A percentile compares a stretch with the other conserved stretches of the same genome.
Conservation (phyloP, 148 eudicot species). For the Rhododendron williamsianum region DNA sequence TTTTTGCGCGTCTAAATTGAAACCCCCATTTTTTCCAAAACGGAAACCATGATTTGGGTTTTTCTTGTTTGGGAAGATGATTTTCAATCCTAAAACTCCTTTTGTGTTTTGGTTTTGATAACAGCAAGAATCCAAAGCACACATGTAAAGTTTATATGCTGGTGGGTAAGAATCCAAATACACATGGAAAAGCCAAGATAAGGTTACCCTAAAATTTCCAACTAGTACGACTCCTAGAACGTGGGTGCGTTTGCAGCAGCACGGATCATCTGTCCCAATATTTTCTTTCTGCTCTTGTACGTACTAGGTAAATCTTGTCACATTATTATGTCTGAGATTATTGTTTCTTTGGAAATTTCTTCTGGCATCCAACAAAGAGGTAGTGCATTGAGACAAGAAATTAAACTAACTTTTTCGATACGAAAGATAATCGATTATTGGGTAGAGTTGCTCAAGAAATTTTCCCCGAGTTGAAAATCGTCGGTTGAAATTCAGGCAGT, state of each 20-base stretch:
- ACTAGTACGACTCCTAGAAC: not conserved
- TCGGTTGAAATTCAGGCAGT: not conserved
- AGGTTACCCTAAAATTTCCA: not conserved
- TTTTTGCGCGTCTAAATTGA: too few species aligned
- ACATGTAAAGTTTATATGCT: not conserved
- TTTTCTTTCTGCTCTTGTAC: not conserved
- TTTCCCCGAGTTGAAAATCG: not conserved
- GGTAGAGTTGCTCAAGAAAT: not conserved
- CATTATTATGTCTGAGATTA: not conserved
- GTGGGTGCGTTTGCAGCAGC: not conserved
- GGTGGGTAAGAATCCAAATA: not conserved
- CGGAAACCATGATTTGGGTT: not conserved
- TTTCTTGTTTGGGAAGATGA: not conserved
- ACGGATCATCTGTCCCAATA: not conserved
- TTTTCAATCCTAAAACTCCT: not conserved
- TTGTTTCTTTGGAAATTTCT: not conserved
- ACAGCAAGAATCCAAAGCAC: not conserved
- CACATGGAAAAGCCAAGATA: not conserved
- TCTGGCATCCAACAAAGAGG: not conserved
- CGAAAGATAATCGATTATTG: not conserved
- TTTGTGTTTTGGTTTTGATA: not conserved
- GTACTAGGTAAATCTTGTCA: not conserved
- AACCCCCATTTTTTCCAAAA: not conserved
- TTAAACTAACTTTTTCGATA: not conserved
- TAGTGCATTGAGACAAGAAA: not conserved